phyloP scores from a whole-genome alignment of 2,329 filamentous ascomycete species.

The Dactylellina leptospora region DNA sequence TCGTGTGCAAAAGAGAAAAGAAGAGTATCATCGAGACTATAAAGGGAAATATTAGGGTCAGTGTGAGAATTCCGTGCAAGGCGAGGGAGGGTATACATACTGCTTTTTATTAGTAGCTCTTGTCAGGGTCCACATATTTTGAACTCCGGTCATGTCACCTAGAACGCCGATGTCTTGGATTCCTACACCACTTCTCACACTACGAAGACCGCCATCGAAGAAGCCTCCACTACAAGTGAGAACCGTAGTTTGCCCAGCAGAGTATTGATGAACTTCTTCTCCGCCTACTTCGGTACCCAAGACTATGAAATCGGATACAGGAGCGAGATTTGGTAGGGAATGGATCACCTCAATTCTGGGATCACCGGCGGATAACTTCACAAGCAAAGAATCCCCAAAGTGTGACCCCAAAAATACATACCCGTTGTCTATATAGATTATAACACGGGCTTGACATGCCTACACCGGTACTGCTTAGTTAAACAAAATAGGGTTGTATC shows the following conservation, averaged over 20 bases:
- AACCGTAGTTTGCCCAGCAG: slow-evolving; percentile 90
- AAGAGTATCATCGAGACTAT: slow-evolving; percentile 71
- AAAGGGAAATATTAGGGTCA: not conserved
- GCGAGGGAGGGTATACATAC: slow-evolving; percentile 16
- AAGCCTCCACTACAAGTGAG: slow-evolving; percentile 92
- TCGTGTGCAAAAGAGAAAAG: slow-evolving; percentile 83
- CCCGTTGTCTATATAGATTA: slow-evolving; percentile 79
- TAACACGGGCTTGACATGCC: slow-evolving; percentile 38
- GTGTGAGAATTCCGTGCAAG: not conserved
- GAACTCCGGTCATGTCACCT: slow-evolving; percentile 78
- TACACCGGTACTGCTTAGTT: not conserved
- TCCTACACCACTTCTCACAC: slow-evolving; percentile 91
- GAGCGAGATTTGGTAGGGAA: slow-evolving; percentile 82
- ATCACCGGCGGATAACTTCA: slow-evolving; percentile 69
- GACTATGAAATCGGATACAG: slow-evolving; percentile 89
- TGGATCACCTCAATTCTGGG: slow-evolving; percentile 73
- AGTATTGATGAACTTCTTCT: slow-evolving; percentile 79
- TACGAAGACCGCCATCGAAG: slow-evolving; percentile 85
- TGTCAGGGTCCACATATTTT: slow-evolving; percentile 75
- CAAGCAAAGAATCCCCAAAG: slow-evolving; percentile 88
- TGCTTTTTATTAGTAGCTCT: slow-evolving; percentile 61
- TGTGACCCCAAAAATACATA: slow-evolving; percentile 89
- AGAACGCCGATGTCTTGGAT: slow-evolving; percentile 86
- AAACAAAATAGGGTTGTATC: not conserved
- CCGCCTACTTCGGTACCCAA: slow-evolving; percentile 94